Evolutionary conservation across 2,329 filamentous ascomycete genomes (phyloP), one percentile per base, ranked within the genome.

Genomic region (Beauveria australis): DNA sequence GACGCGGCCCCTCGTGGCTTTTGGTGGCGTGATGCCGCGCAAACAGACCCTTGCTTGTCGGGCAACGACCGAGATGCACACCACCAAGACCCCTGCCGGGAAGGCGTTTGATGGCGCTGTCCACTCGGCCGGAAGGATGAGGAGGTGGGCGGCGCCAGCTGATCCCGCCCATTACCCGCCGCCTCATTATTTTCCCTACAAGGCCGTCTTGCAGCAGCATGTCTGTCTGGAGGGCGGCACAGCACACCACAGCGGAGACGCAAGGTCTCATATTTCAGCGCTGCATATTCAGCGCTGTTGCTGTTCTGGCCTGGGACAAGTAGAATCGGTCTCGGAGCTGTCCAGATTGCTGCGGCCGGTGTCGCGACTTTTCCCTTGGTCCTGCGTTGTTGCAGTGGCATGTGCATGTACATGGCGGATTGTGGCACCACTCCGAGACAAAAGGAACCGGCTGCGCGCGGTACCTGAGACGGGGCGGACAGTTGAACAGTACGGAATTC

Each of bases 41-140:
- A 41, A 53, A 33, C 30, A 30, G 7, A 40, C n/a, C 19, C 51
- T 41, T 22, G 33, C 14, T 41, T 24, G 33, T 54, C 53, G 53
- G 53, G 53, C 53, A 55, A 55, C 41, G 53, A 55, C 53, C 53
- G 53, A 55, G 41, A 46, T 30, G 40, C 33, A 53, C 16, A 26
- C 19, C 1, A 10, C 19, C 19, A 9, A 37, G 33, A 53, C 16
- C 49, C 52, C 52, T 43, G 33, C 33, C 18, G 10, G 24, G 40
- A 54, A 26, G 24, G 24, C 14, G 33, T 53, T 26, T 53, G 33
- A 26, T 40, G 19, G 14, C 33, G 12, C 49, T 37, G 49, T 30
- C 33, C 30, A 40, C n/a, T 53, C 51, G 51, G 19, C 51, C 30
- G 51, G 48, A 33, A 51, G 30, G 48, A 33, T 51, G 48, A 37